Percentiles rank a stretch among this genome's conserved stretches.
These are phyloP conservation scores for Acorus gramineus DNA, from an alignment of 106 monocot species.

Conservation along the genomic window DNA sequence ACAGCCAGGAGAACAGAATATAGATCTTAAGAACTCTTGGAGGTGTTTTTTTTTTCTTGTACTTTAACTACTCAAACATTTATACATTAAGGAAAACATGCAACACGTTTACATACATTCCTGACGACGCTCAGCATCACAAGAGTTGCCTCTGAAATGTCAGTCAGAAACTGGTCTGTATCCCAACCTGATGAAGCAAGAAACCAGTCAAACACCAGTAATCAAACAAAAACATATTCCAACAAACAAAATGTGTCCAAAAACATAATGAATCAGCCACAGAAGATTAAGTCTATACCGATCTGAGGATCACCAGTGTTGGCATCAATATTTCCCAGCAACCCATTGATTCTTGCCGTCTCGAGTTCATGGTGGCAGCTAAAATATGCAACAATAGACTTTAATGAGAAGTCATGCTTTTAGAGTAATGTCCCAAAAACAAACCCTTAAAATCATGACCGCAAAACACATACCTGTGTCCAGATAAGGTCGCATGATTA, in stretches of 20 bases:
- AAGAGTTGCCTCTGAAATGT: slow-evolving; percentile 84
- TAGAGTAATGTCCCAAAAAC: not conserved
- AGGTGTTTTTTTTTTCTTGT: not conserved
- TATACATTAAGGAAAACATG: no score
- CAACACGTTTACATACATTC: slow-evolving; percentile 41
- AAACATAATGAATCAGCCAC: no score
- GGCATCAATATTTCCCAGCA: not conserved
- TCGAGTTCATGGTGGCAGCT: slow-evolving; percentile 4
- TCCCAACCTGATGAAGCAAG: slow-evolving; percentile 65
- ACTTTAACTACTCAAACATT: no score
- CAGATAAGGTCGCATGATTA: not conserved
- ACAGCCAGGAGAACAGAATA: not conserved
- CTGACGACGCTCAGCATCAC: slow-evolving; percentile 90
- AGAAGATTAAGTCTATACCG: not conserved
- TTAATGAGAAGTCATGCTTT: no score
- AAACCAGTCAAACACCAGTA: not conserved
- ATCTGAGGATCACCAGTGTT: not conserved
- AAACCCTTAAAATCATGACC: not conserved
- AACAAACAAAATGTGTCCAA: no score
- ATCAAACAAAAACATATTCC: no score
- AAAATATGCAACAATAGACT: not conserved
- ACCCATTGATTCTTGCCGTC: not conserved
- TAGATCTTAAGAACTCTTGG: not conserved
- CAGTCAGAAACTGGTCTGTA: slow-evolving; percentile 91
- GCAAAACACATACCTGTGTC: not conserved